Percentiles rank a stretch among this genome's conserved stretches.
These are phyloP conservation scores for Phellinidium pouzarii DNA, from an alignment of 1,284 basidiomycete species.

Conservation along the genomic window DNA sequence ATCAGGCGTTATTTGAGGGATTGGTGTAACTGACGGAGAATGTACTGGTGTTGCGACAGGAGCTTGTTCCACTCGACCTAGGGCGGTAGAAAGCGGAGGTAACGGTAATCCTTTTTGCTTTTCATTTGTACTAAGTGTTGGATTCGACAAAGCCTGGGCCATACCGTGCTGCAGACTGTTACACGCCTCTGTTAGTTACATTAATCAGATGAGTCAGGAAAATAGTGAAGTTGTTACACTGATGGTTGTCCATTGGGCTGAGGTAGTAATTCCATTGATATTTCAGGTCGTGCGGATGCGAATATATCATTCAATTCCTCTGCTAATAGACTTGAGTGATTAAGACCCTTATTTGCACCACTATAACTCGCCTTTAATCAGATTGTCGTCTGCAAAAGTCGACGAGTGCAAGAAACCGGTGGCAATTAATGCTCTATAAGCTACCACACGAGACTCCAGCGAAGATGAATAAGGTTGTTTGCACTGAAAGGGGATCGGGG, in stretches of 20 bases:
- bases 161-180: background rate
- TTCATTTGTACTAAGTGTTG: too few species aligned
- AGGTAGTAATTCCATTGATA: background rate
- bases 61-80: too few species aligned
- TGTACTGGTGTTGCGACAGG: too few species aligned
- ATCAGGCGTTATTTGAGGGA: background rate
- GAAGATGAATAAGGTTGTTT: background rate
- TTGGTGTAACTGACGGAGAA: background rate
- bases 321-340: background rate
- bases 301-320: slow-evolving; percentile 12
- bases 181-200: too few species aligned
- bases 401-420: background rate
- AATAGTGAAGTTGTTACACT: background rate
- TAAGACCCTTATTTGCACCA: background rate
- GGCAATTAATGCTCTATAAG: slow-evolving; percentile 3
- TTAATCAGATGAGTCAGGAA: background rate
- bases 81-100: background rate
- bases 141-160: too few species aligned
- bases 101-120: background rate
- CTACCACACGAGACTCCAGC: background rate
- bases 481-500: background rate
- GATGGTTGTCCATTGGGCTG: background rate
- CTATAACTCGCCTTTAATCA: background rate
- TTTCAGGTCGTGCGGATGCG: background rate
- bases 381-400: background rate